Evolutionary conservation across 345 rosid species (phyloP).

Genomic region (Euphorbia pulcherrima): DNA sequence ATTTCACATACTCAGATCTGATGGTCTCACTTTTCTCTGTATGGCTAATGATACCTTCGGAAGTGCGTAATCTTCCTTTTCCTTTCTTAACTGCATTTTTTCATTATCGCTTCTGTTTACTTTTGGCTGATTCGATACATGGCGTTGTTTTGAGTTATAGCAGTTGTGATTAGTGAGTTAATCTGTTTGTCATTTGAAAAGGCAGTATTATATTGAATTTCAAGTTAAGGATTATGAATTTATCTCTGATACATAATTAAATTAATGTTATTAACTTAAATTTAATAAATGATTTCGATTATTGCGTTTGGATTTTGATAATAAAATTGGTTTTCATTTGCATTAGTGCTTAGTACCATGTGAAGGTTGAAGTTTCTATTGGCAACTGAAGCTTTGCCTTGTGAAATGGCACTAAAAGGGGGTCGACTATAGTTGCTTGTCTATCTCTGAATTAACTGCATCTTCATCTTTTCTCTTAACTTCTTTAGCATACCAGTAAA

Average conservation of each 20-base stretch:
- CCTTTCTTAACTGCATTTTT: not conserved
- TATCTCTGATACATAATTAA: not conserved
- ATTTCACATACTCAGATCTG: constrained; percentile 91
- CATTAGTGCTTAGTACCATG: not conserved
- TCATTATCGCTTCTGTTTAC: not conserved
- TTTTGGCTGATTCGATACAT: not conserved
- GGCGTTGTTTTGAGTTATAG: not conserved
- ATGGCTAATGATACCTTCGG: constrained; percentile 97
- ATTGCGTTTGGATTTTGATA: not conserved
- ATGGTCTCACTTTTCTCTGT: constrained; percentile 83
- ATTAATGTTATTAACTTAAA: not conserved
- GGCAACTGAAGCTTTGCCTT: not conserved
- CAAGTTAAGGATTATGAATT: too few species aligned
- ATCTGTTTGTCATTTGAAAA: not conserved
- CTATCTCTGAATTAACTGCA: not conserved
- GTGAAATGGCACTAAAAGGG: not conserved
- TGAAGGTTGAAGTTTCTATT: not conserved
- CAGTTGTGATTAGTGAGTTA: not conserved
- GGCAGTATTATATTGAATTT: not conserved
- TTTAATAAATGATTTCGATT: not conserved
- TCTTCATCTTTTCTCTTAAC: not conserved
- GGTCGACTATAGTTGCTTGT: not conserved
- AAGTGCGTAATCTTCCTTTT: constrained; percentile 40
- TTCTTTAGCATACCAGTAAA: not conserved
- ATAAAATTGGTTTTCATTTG: not conserved